Evolutionary conservation across 495 filamentous ascomycete species (phyloP), one percentile per base, ranked within the genome.

Genomic region (Penicillium subrubescens): DNA sequence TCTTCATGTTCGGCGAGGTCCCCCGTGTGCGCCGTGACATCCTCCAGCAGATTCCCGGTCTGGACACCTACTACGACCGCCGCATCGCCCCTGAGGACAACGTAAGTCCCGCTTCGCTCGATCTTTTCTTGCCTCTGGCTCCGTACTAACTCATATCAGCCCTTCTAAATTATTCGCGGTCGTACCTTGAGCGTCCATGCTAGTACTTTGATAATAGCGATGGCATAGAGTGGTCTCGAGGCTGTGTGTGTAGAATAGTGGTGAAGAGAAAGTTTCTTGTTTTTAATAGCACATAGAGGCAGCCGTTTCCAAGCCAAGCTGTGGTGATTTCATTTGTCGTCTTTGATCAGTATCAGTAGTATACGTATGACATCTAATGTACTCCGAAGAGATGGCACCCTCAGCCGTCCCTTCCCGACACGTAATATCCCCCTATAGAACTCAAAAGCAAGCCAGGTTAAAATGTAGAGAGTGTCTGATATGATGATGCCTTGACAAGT

Each of bases 1-100:
- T 92, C 65, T 90, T 87, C 79, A 88, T 90, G 84, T 85, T 92
- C 77, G 83, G 86, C 59, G 89, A 89, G 57, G 81, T 92, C 43
- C 89, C 89, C 57, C 82, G 84, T 71, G 87, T 92, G 46, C 77
- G 84, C 71, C 84, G 77, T 64, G 89, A 92, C 75, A 88, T 92
- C 70, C 71, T 86, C 53, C 79, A 84, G 79, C 83, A 88, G 79
- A 67, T 90, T 39, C 88, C 88, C 48, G 74, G 87, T 66, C 75
- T 90, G 60, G 87, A 87, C 53, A 66, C 70, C 59, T 86, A 86
- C 77, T 89, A 82, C 65, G 75, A 84, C 67, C 80, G 82, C 65
- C 80, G 84, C 72, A 74, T 89, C 67, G 77, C 86, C 64, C 81
- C 88, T 43, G 86, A 88, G 78, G 88, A 90, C 79, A 89, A 89